Percentiles rank a stretch among this genome's conserved stretches.
Conservation (phyloP, 139 green algal genomes). For the Micractinium sp. region DNA sequence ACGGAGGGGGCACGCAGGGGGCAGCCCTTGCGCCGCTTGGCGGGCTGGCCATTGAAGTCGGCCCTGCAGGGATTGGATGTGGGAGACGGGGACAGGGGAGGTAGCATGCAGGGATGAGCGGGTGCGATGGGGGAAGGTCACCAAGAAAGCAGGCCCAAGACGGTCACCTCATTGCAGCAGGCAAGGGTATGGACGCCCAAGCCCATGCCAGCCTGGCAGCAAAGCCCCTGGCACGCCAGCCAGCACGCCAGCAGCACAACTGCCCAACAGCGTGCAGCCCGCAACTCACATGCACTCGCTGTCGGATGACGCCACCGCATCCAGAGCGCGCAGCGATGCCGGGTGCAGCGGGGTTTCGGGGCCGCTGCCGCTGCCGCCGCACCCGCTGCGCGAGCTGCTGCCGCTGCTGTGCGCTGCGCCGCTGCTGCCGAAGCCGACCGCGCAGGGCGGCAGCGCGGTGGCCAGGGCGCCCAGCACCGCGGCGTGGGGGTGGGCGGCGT, state of each 20-base stretch:
- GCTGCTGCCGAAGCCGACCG: not conserved
- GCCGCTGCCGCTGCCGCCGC: not conserved
- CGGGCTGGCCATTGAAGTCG: slow-evolving; percentile 11
- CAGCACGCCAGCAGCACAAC: too few species aligned
- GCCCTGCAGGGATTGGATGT: not conserved
- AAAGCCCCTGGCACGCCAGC: too few species aligned
- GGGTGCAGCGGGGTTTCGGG: slow-evolving; percentile 34
- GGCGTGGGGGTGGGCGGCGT: not conserved
- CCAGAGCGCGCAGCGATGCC: not conserved
- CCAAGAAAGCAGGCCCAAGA: not conserved
- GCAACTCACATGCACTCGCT: slow-evolving; percentile 30
- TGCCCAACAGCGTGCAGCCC: not conserved
- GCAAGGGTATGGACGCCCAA: not conserved
- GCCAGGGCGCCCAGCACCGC: not conserved
- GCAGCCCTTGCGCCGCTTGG: slow-evolving; percentile 41
- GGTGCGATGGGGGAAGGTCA: not conserved
- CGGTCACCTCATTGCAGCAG: not conserved
- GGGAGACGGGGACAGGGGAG: too few species aligned
- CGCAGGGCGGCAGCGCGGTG: not conserved
- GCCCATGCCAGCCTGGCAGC: not conserved
- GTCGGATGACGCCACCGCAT: not conserved
- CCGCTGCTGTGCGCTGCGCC: slow-evolving; percentile 19
- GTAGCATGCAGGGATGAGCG: not conserved
- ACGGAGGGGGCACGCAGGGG: slow-evolving; percentile 14
- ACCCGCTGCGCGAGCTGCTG: slow-evolving; percentile 23